These are phyloP conservation scores for Pyrus hybrid DNA, from an alignment of 331 rosid species.

Conservation along the genomic window DNA sequence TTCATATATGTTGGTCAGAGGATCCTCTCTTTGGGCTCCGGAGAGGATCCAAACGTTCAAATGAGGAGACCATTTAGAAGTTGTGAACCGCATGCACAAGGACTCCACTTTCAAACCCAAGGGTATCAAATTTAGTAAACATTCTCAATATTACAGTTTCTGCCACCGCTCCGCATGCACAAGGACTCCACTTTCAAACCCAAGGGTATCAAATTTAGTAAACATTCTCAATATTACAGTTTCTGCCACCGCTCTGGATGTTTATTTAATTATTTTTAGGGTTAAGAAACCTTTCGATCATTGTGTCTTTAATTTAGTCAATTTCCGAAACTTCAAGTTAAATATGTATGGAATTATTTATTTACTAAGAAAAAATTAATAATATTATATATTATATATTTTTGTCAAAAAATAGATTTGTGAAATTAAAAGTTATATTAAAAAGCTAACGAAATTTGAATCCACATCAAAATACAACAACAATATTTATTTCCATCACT, in stretches of 20 bases:
- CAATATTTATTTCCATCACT: no score
- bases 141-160: neutral
- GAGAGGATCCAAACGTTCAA: no score
- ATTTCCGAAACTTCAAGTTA: no score
- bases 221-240: neutral
- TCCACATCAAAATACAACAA: accelerated
- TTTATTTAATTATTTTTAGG: neutral
- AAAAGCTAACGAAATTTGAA: no score
- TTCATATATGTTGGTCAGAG: no score
- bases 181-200: neutral
- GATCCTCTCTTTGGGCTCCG: no score
- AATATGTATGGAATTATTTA: no score
- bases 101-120: neutral
- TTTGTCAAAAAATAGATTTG: no score
- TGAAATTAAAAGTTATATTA: no score
- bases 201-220: neutral
- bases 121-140: neutral
- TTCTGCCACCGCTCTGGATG: neutral
- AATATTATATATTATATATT: no score
- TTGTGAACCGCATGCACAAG: neutral
- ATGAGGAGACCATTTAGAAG: neutral
- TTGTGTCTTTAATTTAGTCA: neutral
- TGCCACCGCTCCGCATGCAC: neutral
- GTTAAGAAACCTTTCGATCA: no score
- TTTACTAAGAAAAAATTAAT: no score